phyloP scores from a whole-genome alignment of 1,139 yeast species.

The Saccharomycopsis phalli region DNA sequence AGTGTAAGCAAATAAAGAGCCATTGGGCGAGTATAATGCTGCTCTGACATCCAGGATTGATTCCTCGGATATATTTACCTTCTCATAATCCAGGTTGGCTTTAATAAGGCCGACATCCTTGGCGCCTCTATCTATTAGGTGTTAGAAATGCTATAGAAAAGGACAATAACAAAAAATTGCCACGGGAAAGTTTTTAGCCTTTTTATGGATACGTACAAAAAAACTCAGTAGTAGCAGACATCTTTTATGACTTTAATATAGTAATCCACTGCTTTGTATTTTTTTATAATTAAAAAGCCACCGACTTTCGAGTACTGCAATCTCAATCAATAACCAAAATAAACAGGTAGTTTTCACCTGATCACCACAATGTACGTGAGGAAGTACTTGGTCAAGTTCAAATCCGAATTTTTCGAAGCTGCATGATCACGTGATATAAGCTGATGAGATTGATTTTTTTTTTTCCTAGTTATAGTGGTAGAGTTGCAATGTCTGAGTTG shows the following conservation, averaged over 20 bases:
- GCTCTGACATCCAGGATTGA: conserved; percentile 27
- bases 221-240: conserved; percentile 9
- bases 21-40: conserved; percentile 38
- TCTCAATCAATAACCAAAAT: too few relatives aligned
- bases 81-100: conserved; percentile 37
- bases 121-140: conserved; percentile 41
- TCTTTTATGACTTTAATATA: not conserved
- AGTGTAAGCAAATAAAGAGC: conserved; percentile 40
- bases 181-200: too few relatives aligned
- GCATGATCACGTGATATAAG: too few relatives aligned
- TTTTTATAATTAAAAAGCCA: too few relatives aligned
- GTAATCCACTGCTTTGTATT: not conserved
- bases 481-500: conserved; percentile 3
- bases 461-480: not conserved
- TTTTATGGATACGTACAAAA: conserved; percentile 13
- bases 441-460: too few relatives aligned
- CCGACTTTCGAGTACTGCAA: too few relatives aligned
- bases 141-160: too few relatives aligned
- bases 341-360: too few relatives aligned
- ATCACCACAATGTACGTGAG: too few relatives aligned
- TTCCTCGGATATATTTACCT: conserved; percentile 24
- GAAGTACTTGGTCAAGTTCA: too few relatives aligned
- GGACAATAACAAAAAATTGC: not conserved
- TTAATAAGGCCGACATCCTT: conserved; percentile 50
- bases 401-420: too few relatives aligned